These are phyloP conservation scores for Paracamarosporium sp. DNA, from an alignment of 2,329 filamentous ascomycete genomes.

Conservation along the genomic window DNA sequence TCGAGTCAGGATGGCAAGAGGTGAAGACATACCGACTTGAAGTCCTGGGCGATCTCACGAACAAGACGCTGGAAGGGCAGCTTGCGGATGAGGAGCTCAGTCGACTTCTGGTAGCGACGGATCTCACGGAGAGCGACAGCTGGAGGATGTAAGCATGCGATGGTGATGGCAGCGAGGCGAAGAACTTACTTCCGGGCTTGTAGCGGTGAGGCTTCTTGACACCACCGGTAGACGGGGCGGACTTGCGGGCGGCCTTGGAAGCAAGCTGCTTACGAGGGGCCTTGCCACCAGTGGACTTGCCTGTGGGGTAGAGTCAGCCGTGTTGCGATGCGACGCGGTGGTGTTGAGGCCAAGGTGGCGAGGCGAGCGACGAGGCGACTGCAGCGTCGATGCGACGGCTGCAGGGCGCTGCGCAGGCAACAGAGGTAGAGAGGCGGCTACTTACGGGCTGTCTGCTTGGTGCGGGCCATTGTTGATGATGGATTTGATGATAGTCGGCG, in stretches of 20 bases:
- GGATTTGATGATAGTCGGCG: slow-evolving; percentile 30
- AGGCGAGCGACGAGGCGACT: slow-evolving; percentile 14
- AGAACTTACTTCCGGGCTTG: slow-evolving; percentile 58
- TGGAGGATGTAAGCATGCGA: neutral
- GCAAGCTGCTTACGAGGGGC: slow-evolving; percentile 93
- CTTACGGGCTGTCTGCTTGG: slow-evolving; percentile 64
- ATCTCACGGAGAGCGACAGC: slow-evolving; percentile 88
- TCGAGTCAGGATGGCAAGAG: neutral
- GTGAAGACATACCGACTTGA: slow-evolving; percentile 52
- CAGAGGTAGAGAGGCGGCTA: slow-evolving; percentile 33
- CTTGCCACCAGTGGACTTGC: slow-evolving; percentile 78
- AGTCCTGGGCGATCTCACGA: slow-evolving; percentile 73
- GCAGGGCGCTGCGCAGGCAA: slow-evolving; percentile 27
- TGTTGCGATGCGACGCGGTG: slow-evolving; percentile 13
- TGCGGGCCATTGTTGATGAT: slow-evolving; percentile 56
- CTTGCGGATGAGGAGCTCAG: slow-evolving; percentile 83
- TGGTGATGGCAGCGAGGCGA: neutral
- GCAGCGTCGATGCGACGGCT: slow-evolving; percentile 13
- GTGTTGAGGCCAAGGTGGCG: slow-evolving; percentile 15
- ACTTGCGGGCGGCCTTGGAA: slow-evolving; percentile 99
- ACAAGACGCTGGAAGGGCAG: slow-evolving; percentile 81
- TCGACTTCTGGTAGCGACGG: slow-evolving; percentile 85
- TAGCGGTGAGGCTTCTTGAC: slow-evolving; percentile 64
- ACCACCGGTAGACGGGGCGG: slow-evolving; percentile 88
- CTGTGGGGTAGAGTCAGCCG: slow-evolving; percentile 52